Evolutionary conservation across 2,329 filamentous ascomycete genomes (phyloP), one percentile per base, ranked within the genome.

Genomic region (Alternaria longipes): DNA sequence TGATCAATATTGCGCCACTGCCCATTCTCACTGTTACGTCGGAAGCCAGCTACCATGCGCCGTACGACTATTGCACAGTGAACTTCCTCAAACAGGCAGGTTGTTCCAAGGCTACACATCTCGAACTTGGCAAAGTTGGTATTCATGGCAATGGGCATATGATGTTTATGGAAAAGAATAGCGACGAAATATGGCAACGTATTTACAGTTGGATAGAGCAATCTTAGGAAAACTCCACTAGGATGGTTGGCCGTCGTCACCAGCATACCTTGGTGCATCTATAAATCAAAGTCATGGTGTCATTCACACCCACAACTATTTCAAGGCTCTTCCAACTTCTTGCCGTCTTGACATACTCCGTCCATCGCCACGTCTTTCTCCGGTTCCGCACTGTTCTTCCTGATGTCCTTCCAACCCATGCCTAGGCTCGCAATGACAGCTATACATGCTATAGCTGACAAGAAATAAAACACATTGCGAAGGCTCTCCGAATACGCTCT

Each of bases 41-140:
- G 0, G 82, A 87, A 59, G 82, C 86, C 0, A 54, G 38, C 44
- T 59, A 46, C 30, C 56, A 59, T n/a, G 73, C 78, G 3, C 73
- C 76, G 16, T 88, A 83, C 60, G 86, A 89, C 63, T 82, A 84
- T 71, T 85, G 84, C 38, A 86, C 83, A 0, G 81, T 84, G 4
- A 59, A 71, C 11, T 88, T 82, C 66, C 69, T 88, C 65, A 68
- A 74, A 55, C 85, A 88, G 24, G 64, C 64, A 7, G 70, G 71
- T 1, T 62, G 62, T 30, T 24, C 41, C 2, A 54, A 59, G 22
- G 54, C 58, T 9, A 49, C 24, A 16, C 53, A 61, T 32, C 18
- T 61, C 9, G 58, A 66, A 11, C 54, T 66, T n/a, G 56, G 62
- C 0, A 56, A 64, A 32, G 18, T 47, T 18, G 59, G 45, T 8